Evolutionary conservation across 169 alveolate species (phyloP), one percentile per base, ranked within the genome.

Genomic region (Theileria parva): DNA sequence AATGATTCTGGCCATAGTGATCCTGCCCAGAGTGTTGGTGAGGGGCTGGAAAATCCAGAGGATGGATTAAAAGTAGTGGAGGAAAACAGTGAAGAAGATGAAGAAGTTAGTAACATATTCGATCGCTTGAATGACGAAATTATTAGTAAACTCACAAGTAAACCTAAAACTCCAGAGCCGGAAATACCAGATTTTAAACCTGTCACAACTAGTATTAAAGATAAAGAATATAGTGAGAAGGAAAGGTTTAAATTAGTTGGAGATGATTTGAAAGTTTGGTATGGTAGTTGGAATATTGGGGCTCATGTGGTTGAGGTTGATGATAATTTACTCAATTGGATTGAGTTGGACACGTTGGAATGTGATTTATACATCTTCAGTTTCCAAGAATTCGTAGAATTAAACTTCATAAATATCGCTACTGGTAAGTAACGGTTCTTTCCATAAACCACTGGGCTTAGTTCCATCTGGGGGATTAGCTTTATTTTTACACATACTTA

Each of bases 241-340:
- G 61, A 27, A 19, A 51, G n/a, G 39, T 12, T 48, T 4, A 57
- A 32, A 13, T 21, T 21, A 32, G 12, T 8, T 11, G 15, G 28
- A 3, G 66, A 57, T 55, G 85, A 85, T 44, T 39, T 91, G 39
- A 80, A 78, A 51, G 53, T 91, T 23, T 91, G 94, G 94, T 80
- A 80, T 68, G 94, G 94, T 27, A 83, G 91, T 23, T 91, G 94
- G 94, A 91, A 91, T 69, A 80, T 91, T 69, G 80, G 87, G 51
- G 94, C 92, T 15, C 71, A 77, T 53, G 81, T 77, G 70, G 39
- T 91, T 61, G 79, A 85, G 30, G 83, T 78, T 59, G 27, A 79
- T 19, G 87, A 87, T 80, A 90, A 91, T 80, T 69, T 86, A 19
- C 74, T 77, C 15, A 85, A 88, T 19, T 91, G 94, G 94, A 37